Evolutionary conservation across 306 rosid species (phyloP).

Genomic region (Rosa multiflora): DNA sequence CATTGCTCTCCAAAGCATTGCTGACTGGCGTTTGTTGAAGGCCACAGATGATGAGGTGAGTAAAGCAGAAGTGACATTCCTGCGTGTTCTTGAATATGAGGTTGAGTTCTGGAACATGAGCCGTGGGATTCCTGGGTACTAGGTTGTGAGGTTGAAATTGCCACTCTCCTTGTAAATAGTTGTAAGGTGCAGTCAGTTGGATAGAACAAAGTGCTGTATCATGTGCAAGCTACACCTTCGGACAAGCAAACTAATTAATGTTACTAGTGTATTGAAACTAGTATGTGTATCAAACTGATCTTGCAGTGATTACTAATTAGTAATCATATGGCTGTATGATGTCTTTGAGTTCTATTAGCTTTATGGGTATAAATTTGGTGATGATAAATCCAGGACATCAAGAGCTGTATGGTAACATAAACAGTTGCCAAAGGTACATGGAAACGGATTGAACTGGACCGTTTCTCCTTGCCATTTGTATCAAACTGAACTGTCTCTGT

Average conservation of each 20-base stretch:
- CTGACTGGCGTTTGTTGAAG: slow-evolving; percentile 42
- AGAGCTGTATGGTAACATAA: background rate
- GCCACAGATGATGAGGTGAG: slow-evolving; percentile 42
- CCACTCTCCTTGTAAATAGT: background rate
- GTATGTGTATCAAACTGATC: background rate
- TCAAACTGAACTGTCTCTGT: background rate
- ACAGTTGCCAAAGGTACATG: too few relatives aligned
- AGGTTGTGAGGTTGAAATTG: background rate
- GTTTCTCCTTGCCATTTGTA: too few relatives aligned
- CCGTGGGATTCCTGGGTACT: slow-evolving; percentile 30
- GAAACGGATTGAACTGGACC: too few relatives aligned
- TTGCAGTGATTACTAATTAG: background rate
- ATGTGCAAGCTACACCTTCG: background rate
- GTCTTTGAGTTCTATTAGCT: background rate
- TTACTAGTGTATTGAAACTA: background rate
- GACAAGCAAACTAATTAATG: background rate
- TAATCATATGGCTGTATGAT: background rate
- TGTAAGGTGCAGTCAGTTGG: background rate
- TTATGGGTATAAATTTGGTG: background rate
- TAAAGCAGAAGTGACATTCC: slow-evolving; percentile 51
- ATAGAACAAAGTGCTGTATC: background rate
- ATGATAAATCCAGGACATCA: background rate
- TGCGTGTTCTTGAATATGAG: slow-evolving; percentile 61
- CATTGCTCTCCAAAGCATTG: slow-evolving; percentile 53
- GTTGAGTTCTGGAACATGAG: slow-evolving; percentile 87